Percentiles rank a stretch among this genome's conserved stretches.
Evolutionary conservation across 2,329 filamentous ascomycete genomes (phyloP).

Genomic region (Cryphonectria carpinicola): DNA sequence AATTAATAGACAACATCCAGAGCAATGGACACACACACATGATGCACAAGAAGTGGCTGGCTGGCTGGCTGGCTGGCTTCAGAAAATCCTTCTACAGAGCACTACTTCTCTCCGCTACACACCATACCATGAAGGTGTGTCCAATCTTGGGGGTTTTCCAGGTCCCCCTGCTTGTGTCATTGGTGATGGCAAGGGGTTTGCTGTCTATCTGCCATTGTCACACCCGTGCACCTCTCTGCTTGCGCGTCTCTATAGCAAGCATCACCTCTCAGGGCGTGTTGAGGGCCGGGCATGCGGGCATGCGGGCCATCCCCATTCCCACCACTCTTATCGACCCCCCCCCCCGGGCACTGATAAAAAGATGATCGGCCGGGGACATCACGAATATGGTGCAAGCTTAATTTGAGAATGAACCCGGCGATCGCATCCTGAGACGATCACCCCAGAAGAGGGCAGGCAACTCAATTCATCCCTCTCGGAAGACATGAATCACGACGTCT

Average conservation of each 20-base stretch:
- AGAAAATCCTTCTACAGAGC: background rate
- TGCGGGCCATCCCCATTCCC: background rate
- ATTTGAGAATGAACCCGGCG: background rate
- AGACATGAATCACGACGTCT: too few relatives aligned
- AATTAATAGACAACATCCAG: background rate
- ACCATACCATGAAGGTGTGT: background rate
- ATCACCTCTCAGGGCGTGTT: background rate
- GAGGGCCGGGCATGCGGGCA: background rate
- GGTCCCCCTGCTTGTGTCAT: background rate
- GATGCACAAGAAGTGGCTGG: too few relatives aligned
- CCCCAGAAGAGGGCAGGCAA: background rate
- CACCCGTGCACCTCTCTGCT: background rate
- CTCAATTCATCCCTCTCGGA: too few relatives aligned
- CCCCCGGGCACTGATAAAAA: background rate
- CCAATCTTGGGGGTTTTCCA: background rate
- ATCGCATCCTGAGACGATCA: background rate
- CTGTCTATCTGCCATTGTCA: background rate
- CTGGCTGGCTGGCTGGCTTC: too few relatives aligned
- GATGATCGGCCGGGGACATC: background rate
- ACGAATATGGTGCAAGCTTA: background rate
- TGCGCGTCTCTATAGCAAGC: background rate
- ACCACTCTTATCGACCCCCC: background rate
- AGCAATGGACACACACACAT: background rate
- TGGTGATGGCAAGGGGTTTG: conserved; percentile 1
- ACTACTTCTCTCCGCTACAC: background rate